Base-by-base conservation (phyloP, 768 basidiomycete genomes). In the Artomyces pyxidatus region DNA sequence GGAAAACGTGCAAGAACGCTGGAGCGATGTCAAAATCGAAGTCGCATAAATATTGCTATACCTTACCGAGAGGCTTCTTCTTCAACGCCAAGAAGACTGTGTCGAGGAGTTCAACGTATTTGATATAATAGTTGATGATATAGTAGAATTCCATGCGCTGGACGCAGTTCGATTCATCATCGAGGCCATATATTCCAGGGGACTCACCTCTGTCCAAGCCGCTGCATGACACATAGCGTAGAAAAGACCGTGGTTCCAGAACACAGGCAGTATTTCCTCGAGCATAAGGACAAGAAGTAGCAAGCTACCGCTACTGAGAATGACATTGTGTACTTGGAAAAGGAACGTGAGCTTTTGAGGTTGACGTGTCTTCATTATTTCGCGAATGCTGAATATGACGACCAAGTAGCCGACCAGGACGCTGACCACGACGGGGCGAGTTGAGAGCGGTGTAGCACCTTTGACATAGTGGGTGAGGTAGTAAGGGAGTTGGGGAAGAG, bases 1-100 rank as follows among this genome's bases (percentile, higher is more conserved):
- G 96, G 75, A 96, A 98, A 55, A 99, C 95, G 68, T 98, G 96
- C 53, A 99, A 72, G 72, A 99, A 98, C 59, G 90, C 93, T 94
- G 37, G 37, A 45, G 44, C 54, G 5, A 17, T n/a, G 45, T 35
- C 25, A 39, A 27, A 29, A 49, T 11, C 32, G 42, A 30, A 29
- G 37, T 47, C 35, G 25, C 38, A 19, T 49, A 25, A 19, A 5
- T 35, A 40, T 12, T 6, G 10, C 17, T 40, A n/a, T 40, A 21
- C 68, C 83, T 52, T 62, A 94, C 93, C 88, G 43, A 99, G 75
- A 14, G 91, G 91, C 69, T 98, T 98, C 78, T 98, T 99, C 81
- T 98, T 99, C 60, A 97, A 71, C 9, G 88, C 89, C 57, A 99
- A 81, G 77, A 98, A 99, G 57, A 97, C 79, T 12, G 96, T 99